These are phyloP conservation scores for Lasiosphaeria miniovina DNA, from an alignment of 495 filamentous ascomycete species.

Conservation along the genomic window DNA sequence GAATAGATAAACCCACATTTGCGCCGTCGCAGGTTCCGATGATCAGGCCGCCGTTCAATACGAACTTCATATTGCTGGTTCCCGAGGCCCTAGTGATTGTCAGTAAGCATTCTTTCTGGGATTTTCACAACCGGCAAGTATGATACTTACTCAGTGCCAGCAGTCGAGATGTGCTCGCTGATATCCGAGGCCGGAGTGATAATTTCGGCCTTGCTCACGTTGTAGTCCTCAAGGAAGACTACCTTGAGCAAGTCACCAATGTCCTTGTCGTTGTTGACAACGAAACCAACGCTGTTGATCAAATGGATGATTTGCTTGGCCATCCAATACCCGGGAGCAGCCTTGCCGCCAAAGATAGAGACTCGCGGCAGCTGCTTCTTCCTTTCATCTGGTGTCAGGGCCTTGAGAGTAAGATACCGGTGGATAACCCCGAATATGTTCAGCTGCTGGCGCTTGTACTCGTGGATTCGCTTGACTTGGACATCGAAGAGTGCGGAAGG, in stretches of 20 bases:
- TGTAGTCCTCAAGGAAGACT: conserved; percentile 96
- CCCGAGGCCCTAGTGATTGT: conserved; percentile 45
- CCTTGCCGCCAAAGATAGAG: conserved; percentile 96
- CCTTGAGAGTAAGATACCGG: conserved; percentile 86
- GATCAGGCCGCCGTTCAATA: conserved; percentile 92
- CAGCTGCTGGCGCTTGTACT: conserved; percentile 98
- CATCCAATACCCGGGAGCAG: conserved; percentile 99
- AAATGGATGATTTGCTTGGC: conserved; percentile 98
- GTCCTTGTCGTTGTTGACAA: conserved; percentile 88
- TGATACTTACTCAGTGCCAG: conserved; percentile 75
- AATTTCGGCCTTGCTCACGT: conserved; percentile 97
- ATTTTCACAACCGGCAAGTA: neutral
- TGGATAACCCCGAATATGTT: conserved; percentile 99
- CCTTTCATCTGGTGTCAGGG: conserved; percentile 74
- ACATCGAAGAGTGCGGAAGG: conserved; percentile 90
- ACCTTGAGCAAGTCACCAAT: conserved; percentile 95
- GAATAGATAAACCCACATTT: conserved; percentile 63
- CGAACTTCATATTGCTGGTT: conserved; percentile 95
- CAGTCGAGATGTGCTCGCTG: conserved; percentile 98
- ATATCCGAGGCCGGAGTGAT: conserved; percentile 93
- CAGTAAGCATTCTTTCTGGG: neutral
- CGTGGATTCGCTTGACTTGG: conserved; percentile 98
- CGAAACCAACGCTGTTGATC: conserved; percentile 85
- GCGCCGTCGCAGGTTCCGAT: conserved; percentile 98
- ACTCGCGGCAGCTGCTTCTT: conserved; percentile 91